phyloP scores from a whole-genome alignment of 139 green algal species.

The Klebsormidium nitens region DNA sequence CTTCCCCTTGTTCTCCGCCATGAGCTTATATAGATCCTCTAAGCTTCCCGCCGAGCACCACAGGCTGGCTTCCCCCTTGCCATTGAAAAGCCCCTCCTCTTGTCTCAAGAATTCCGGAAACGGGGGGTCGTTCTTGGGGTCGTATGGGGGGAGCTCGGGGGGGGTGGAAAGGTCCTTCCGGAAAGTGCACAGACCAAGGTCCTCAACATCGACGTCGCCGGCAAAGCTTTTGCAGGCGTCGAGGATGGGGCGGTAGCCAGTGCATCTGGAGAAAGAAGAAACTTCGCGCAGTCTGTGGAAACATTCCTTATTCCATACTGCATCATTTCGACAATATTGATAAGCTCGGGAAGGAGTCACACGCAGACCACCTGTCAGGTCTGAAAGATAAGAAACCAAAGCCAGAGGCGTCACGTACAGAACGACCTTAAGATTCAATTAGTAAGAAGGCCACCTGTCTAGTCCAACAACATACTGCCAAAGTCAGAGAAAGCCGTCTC shows the following conservation, averaged over 20 bases:
- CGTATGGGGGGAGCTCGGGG: conserved; percentile 32
- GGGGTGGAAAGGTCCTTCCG: conserved; percentile 30
- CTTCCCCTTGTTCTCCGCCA: background rate
- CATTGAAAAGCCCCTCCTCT: background rate
- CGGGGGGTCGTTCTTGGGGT: conserved; percentile 6
- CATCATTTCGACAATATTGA: background rate
- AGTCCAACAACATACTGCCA: background rate
- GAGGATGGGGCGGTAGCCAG: conserved; percentile 68
- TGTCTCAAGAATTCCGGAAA: conserved; percentile 18
- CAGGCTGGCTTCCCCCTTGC: background rate
- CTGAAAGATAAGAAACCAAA: background rate
- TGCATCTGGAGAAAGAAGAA: conserved; percentile 61
- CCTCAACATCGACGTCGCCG: conserved; percentile 39
- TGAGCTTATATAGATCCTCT: conserved; percentile 4
- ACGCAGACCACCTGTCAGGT: background rate
- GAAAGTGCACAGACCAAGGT: conserved; percentile 36
- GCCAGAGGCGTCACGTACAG: background rate
- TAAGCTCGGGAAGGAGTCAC: background rate
- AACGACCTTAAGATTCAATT: background rate
- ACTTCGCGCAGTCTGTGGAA: background rate
- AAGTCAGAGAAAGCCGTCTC: background rate
- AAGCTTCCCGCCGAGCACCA: conserved; percentile 9
- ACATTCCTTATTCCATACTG: background rate
- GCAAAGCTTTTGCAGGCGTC: conserved; percentile 46
- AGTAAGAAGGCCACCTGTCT: background rate